Conservation (phyloP, 106 monocot genomes). For the Dioscorea dumetorum region DNA sequence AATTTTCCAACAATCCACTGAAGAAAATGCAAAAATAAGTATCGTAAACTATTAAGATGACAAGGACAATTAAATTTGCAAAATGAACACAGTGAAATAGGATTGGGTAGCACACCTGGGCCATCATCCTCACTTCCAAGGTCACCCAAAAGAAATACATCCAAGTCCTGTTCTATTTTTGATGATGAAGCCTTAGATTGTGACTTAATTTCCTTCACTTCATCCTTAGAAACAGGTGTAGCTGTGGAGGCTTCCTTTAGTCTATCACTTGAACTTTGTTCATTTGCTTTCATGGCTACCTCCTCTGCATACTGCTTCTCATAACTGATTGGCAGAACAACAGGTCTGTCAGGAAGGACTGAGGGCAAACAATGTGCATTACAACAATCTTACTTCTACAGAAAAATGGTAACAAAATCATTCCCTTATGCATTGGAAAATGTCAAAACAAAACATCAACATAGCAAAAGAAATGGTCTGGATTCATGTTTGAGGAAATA, state of each 20-base stretch:
- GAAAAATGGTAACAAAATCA: no score
- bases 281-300: slow-evolving; percentile 23
- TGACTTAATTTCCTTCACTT: slow-evolving; percentile 31
- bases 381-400: no score
- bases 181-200: slow-evolving; percentile 62
- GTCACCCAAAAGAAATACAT: slow-evolving; percentile 92
- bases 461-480: no score
- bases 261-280: slow-evolving; percentile 28
- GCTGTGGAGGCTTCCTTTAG: slow-evolving; percentile 17
- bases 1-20: neutral
- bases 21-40: neutral
- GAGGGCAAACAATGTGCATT: no score
- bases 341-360: neutral
- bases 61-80: no score
- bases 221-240: slow-evolving; percentile 18
- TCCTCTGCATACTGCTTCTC: slow-evolving; percentile 76
- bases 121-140: slow-evolving; percentile 85
- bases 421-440: no score
- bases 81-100: no score
- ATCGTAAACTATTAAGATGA: no score
- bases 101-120: slow-evolving; percentile 34
- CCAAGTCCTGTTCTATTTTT: slow-evolving; percentile 71
- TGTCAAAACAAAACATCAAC: no score
- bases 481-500: no score
- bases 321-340: slow-evolving; percentile 34